Evolutionary conservation across 805 yeast species (phyloP).

Genomic region (Candida maltosa): DNA sequence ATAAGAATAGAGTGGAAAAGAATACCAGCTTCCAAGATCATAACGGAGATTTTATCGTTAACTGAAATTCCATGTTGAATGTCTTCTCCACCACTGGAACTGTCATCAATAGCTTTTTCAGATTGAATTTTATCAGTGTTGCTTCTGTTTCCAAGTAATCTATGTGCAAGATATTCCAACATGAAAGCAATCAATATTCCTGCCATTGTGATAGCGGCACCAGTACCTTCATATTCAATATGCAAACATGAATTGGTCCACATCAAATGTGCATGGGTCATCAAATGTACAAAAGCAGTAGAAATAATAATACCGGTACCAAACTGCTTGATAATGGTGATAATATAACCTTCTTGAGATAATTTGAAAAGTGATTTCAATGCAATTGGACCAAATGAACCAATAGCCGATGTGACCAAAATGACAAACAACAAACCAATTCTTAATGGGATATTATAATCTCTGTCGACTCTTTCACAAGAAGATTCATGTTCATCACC

Average conservation of each 20-base stretch:
- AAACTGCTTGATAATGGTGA: constrained; percentile 17
- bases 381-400: constrained; percentile 29
- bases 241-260: constrained; percentile 22
- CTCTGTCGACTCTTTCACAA: constrained; percentile 24
- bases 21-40: constrained; percentile 24
- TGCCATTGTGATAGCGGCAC: constrained; percentile 26
- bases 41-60: constrained; percentile 13
- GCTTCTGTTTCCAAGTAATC: constrained; percentile 9
- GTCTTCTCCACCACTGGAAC: constrained; percentile 1
- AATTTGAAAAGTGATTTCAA: constrained; percentile 16
- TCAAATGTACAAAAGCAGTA: constrained; percentile 29
- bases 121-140: neutral
- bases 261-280: constrained; percentile 26
- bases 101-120: constrained; percentile 3
- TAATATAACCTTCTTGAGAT: constrained; percentile 10
- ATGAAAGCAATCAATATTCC: constrained; percentile 22
- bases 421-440: constrained; percentile 32
- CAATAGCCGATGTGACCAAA: constrained; percentile 29
- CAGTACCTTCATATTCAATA: constrained; percentile 22
- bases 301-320: constrained; percentile 31
- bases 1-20: constrained; percentile 28
- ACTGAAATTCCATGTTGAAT: constrained; percentile 5
- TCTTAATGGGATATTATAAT: constrained; percentile 23
- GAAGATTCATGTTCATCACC: constrained; percentile 9
- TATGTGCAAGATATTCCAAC: constrained; percentile 17